Evolutionary conservation across 2,329 filamentous ascomycete species (phyloP).

Genomic region (Stagonosporopsis tanaceti): DNA sequence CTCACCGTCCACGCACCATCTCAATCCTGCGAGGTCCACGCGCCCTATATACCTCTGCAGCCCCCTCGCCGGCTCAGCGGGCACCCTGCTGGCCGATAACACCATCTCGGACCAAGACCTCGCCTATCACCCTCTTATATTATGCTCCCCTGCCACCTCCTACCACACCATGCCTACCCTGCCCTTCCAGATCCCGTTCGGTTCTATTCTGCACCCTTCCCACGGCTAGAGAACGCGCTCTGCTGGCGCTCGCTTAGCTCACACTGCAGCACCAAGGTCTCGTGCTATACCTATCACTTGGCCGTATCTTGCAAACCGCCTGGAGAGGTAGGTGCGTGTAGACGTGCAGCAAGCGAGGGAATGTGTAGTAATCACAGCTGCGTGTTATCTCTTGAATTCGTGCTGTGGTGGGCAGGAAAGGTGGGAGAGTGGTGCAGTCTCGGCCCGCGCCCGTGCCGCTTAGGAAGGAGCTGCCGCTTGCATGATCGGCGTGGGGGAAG

Average conservation of each 20-base stretch:
- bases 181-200: not conserved
- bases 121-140: too few species aligned
- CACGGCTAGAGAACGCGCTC: not conserved
- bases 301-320: not conserved
- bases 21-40: too few species aligned
- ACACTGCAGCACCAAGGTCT: not conserved
- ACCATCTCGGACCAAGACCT: not conserved
- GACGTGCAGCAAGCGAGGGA: not conserved
- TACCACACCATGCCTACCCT: not conserved
- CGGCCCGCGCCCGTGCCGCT: not conserved
- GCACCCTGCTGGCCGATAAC: constrained; percentile 4
- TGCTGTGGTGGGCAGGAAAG: not conserved
- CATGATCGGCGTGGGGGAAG: not conserved
- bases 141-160: too few species aligned
- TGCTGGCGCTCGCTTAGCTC: not conserved
- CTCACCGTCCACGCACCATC: too few species aligned
- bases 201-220: not conserved
- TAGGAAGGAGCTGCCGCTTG: not conserved
- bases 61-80: not conserved
- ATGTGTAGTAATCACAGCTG: not conserved
- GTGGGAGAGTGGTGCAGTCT: not conserved
- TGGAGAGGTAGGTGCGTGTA: not conserved
- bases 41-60: not conserved
- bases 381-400: not conserved
- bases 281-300: not conserved